Evolutionary conservation across 176 grass and related monocot genomes (phyloP).

Genomic region (Melocanna baccifera): DNA sequence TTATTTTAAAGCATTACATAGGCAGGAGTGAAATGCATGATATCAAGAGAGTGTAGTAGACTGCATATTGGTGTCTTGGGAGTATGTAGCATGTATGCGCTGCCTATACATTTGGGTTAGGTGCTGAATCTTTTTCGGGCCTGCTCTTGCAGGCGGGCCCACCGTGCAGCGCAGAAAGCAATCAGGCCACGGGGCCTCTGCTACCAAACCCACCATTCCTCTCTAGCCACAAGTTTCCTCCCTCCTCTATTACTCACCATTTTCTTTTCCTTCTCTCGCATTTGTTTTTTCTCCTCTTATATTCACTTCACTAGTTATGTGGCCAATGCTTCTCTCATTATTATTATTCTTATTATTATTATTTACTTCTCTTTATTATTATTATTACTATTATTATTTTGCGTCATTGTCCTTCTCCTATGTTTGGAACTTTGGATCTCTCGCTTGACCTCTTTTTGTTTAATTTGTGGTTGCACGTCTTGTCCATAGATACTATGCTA

Average conservation of each 20-base stretch:
- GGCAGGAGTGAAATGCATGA: too few species aligned
- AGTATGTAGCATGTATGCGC: too few species aligned
- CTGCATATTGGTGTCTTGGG: too few species aligned
- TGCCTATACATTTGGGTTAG: too few species aligned
- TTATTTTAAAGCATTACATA: too few species aligned
- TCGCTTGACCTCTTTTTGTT: not conserved
- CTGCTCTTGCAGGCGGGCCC: conserved; percentile 20
- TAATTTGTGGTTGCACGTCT: not conserved
- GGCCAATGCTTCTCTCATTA: not conserved
- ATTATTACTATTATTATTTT: too few species aligned
- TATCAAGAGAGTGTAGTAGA: too few species aligned
- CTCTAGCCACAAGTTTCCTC: not conserved
- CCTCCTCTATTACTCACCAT: not conserved
- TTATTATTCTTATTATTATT: too few species aligned
- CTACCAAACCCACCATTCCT: not conserved
- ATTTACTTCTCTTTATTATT: too few species aligned
- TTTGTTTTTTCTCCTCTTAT: not conserved
- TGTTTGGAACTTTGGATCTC: too few species aligned
- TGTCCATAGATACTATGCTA: not conserved
- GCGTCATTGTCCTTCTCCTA: not conserved
- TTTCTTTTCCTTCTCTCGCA: too few species aligned
- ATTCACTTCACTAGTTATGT: not conserved
- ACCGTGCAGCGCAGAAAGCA: not conserved
- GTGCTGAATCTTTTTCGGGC: conserved; percentile 26
- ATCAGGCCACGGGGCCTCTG: conserved; percentile 24